These are phyloP conservation scores for Diatrype stigma DNA, from an alignment of 2,329 filamentous ascomycete genomes.

Conservation along the genomic window DNA sequence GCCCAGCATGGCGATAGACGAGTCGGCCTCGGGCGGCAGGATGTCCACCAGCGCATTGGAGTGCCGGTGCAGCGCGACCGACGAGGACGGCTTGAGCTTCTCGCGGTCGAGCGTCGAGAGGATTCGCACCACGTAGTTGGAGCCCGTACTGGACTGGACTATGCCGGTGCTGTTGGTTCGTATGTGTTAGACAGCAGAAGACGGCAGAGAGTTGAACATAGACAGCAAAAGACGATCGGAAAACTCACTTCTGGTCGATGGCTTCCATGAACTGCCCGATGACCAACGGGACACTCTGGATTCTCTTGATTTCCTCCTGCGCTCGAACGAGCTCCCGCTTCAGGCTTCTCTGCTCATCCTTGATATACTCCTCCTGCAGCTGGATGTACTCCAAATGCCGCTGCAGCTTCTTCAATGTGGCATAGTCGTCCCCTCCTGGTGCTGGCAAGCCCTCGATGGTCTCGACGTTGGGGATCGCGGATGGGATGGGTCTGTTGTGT, in stretches of 20 bases:
- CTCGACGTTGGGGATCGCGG: slow-evolving; percentile 84
- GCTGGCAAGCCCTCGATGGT: slow-evolving; percentile 77
- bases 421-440: slow-evolving; percentile 89
- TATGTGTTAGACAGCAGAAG: too few relatives aligned
- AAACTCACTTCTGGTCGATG: slow-evolving; percentile 90
- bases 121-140: slow-evolving; percentile 98
- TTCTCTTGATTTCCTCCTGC: slow-evolving; percentile 99
- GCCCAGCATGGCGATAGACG: slow-evolving; percentile 96
- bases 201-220: too few relatives aligned
- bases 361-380: slow-evolving; percentile 99
- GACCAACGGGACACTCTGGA: slow-evolving; percentile 95
- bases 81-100: slow-evolving; percentile 95
- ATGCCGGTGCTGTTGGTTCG: slow-evolving; percentile 94
- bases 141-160: slow-evolving; percentile 95
- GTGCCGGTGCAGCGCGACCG: slow-evolving; percentile 94
- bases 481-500: slow-evolving; percentile 75
- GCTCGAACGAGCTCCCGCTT: slow-evolving; percentile 96
- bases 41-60: slow-evolving; percentile 99
- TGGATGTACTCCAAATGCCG: slow-evolving; percentile 97
- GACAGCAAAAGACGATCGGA: too few relatives aligned
- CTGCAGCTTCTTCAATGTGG: slow-evolving; percentile 92
- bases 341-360: slow-evolving; percentile 95
- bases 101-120: slow-evolving; percentile 97
- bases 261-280: slow-evolving; percentile 99
- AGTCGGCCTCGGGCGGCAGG: slow-evolving; percentile 96